phyloP scores from a whole-genome alignment of 768 basidiomycete species.

The Lentinula detonsa region DNA sequence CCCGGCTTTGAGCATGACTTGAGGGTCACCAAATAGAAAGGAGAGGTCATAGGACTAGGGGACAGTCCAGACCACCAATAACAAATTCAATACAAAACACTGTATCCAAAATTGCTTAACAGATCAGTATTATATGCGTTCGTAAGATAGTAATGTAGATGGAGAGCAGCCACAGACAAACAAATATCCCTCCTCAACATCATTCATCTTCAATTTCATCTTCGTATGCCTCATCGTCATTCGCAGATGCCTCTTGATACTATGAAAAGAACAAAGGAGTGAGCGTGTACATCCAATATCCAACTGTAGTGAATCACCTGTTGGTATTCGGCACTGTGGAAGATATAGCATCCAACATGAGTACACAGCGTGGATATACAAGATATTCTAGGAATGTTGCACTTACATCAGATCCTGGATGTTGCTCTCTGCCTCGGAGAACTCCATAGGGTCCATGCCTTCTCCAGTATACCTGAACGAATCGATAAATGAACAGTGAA shows the following conservation, averaged over 20 bases:
- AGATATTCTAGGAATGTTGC: neutral
- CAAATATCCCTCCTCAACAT: neutral
- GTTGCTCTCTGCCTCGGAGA: conserved; percentile 86
- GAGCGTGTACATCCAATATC: neutral
- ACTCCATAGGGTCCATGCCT: conserved; percentile 87
- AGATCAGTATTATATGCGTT: neutral
- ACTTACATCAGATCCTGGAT: conserved; percentile 74
- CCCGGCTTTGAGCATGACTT: too few species aligned
- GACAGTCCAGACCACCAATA: neutral
- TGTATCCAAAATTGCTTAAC: neutral
- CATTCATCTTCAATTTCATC: conserved; percentile 10
- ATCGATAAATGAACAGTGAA: neutral
- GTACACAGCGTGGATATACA: neutral
- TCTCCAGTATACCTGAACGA: conserved; percentile 68
- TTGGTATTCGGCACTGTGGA: conserved; percentile 79
- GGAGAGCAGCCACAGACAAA: neutral
- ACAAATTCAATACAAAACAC: neutral
- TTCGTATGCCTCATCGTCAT: conserved; percentile 27
- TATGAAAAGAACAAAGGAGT: conserved; percentile 15
- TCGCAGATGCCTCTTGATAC: conserved; percentile 55
- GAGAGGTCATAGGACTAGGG: neutral
- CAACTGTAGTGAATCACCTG: conserved; percentile 39
- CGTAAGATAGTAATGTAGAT: neutral
- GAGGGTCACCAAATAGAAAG: neutral
- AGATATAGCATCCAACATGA: conserved; percentile 3